Evolutionary conservation across 1,284 basidiomycete genomes (phyloP), one percentile per base, ranked within the genome.

Genomic region (Trichosporon sp.): DNA sequence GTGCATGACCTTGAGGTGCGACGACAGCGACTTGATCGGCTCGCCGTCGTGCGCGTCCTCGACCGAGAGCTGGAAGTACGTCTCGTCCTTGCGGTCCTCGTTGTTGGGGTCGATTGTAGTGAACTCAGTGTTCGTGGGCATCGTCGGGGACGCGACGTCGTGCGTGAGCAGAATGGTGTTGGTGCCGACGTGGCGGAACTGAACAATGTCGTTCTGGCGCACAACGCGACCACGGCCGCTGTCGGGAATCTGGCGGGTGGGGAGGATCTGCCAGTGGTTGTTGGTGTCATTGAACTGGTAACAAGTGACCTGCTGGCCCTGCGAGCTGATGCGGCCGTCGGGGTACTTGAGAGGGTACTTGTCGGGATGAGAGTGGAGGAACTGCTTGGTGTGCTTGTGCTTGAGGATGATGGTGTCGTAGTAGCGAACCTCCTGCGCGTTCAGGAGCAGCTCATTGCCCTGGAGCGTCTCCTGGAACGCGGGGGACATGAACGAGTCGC

Each of bases 281-380:
- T 99, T 98, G 71, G 89, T 88, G 81, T 81, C 79, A 67, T 80
- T 79, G 75, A 81, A 79, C 0, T 89, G 92, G 83, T 98, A 98
- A 56, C 92, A 96, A n/a, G 97, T 99, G 34, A 99, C 97, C 82
- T 99, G 97, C 84, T 98, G 97, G 72, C 93, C 95, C 87, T 97
- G 92, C 75, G 91, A 93, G 76, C 92, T 95, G 81, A 99, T 90
- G 70, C 97, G 92, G 2, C 95, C 95, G 76, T 99, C 97, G 0
- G 96, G 93, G 80, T 99, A 99, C 73, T 91, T 91, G 72, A 98
- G 85, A 34, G 97, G 97, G 80, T 98, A 99, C 25, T 84, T 86
- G 53, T 98, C 93, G 0, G 87, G 81, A 78, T 99, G 96, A 2
- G 97, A 98, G 82, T 99, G 96, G 68, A 99, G 85, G 84, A 89